These are phyloP conservation scores for Aspergillus bridgeri DNA, from an alignment of 495 filamentous ascomycete genomes.

Conservation along the genomic window DNA sequence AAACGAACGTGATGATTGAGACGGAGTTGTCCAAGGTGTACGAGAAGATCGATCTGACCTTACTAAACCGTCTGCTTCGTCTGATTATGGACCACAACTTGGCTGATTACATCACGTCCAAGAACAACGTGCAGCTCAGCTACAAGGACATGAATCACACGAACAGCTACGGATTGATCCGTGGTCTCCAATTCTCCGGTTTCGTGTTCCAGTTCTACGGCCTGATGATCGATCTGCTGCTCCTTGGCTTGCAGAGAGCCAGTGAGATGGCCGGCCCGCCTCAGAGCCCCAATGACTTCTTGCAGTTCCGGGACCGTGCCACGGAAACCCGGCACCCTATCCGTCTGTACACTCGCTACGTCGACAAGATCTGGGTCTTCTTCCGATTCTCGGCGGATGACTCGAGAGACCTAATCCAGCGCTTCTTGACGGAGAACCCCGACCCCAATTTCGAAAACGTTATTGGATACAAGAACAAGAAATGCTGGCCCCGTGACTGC, in stretches of 20 bases:
- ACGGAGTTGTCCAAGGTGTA: conserved; percentile 98
- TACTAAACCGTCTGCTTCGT: conserved; percentile 87
- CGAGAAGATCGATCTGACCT: conserved; percentile 97
- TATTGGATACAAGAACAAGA: conserved; percentile 98
- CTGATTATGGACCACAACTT: conserved; percentile 99
- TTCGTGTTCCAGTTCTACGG: conserved; percentile 99
- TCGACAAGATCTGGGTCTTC: conserved; percentile 99
- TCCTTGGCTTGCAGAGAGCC: conserved; percentile 90
- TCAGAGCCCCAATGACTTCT: conserved; percentile 93
- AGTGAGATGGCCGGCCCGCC: conserved; percentile 98
- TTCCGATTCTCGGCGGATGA: conserved; percentile 91
- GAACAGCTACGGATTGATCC: conserved; percentile 97
- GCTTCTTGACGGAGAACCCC: conserved; percentile 96
- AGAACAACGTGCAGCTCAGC: conserved; percentile 98
- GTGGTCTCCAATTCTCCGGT: conserved; percentile 93
- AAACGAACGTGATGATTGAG: conserved; percentile 99
- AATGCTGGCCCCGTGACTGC: conserved; percentile 98
- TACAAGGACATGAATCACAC: conserved; percentile 99
- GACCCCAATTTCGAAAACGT: conserved; percentile 99
- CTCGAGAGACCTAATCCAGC: conserved; percentile 91
- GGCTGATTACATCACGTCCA: conserved; percentile 97
- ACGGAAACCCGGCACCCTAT: conserved; percentile 94
- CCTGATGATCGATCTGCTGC: conserved; percentile 87
- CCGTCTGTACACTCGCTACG: conserved; percentile 92
- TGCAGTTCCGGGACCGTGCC: conserved; percentile 90